These are phyloP conservation scores for Alloteropsis angusta DNA, from an alignment of 202 grass and related monocot genomes.

Conservation along the genomic window DNA sequence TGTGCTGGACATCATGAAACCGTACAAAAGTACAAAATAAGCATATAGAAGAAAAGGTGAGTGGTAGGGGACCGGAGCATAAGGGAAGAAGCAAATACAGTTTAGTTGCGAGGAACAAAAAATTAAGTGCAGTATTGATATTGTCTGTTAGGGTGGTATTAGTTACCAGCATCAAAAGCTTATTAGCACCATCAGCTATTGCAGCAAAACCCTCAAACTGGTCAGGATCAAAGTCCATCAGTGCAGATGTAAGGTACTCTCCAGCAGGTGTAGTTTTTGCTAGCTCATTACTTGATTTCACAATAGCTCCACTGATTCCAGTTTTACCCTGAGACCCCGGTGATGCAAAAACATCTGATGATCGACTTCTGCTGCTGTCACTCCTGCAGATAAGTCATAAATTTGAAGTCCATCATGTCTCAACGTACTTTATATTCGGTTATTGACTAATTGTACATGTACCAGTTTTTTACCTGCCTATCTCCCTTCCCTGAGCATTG, in stretches of 20 bases:
- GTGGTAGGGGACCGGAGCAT: neutral
- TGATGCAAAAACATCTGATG: constrained; percentile 32
- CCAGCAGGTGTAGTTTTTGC: constrained; percentile 92
- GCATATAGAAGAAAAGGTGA: neutral
- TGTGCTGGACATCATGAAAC: constrained; percentile 1
- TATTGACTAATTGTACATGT: neutral
- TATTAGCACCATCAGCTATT: constrained; percentile 97
- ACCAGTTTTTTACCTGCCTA: constrained; percentile 49
- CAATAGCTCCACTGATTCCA: constrained; percentile 74
- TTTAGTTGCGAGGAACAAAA: neutral
- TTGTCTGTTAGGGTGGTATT: constrained; percentile 9
- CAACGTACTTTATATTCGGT: neutral
- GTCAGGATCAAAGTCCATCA: constrained; percentile 90
- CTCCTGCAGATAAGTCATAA: constrained; percentile 43
- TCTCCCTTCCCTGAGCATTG: constrained; percentile 51
- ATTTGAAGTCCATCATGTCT: neutral
- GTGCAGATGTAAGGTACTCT: constrained; percentile 89
- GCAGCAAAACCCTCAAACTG: constrained; percentile 93
- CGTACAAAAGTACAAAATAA: constrained; percentile 10
- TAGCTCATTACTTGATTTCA: constrained; percentile 77
- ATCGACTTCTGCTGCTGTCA: constrained; percentile 49
- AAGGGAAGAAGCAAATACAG: neutral
- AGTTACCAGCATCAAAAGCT: constrained; percentile 98
- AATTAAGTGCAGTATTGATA: neutral
- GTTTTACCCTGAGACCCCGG: constrained; percentile 40